phyloP scores from a whole-genome alignment of 164 flowering plant species.

The Vitis amurensis region DNA sequence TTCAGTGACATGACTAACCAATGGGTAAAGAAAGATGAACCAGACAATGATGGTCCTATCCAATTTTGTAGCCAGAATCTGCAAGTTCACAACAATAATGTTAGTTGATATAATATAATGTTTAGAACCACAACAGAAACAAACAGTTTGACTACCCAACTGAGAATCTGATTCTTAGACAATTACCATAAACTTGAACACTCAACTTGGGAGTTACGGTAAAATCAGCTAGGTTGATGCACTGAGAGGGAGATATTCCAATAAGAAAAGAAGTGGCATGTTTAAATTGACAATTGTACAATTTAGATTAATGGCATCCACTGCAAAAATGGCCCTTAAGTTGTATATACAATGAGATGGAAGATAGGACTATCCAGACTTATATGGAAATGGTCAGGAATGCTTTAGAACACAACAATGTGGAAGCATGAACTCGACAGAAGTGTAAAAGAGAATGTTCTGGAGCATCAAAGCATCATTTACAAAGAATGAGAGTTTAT shows the following conservation, averaged over 20 bases:
- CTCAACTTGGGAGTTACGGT: not conserved
- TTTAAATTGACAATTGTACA: too few species aligned
- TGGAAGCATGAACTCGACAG: too few species aligned
- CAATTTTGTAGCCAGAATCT: conserved; percentile 95
- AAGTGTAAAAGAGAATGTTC: too few species aligned
- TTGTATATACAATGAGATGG: too few species aligned
- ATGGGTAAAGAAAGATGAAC: conserved; percentile 61
- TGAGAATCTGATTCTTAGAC: not conserved
- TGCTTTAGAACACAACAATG: too few species aligned
- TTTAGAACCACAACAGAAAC: not conserved
- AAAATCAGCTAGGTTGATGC: not conserved
- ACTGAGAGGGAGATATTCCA: not conserved
- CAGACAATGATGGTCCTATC: conserved; percentile 66
- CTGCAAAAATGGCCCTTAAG: too few species aligned
- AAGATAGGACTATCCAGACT: too few species aligned
- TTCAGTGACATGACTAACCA: conserved; percentile 51
- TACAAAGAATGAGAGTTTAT: too few species aligned
- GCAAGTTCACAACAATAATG: conserved; percentile 23
- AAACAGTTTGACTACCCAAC: not conserved
- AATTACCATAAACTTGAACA: not conserved
- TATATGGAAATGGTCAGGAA: too few species aligned
- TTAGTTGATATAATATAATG: not conserved
- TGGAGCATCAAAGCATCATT: too few species aligned
- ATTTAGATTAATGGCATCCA: too few species aligned
- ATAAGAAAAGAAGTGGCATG: too few species aligned